Evolutionary conservation across 345 rosid species (phyloP).

Genomic region (Arabis alpina): DNA sequence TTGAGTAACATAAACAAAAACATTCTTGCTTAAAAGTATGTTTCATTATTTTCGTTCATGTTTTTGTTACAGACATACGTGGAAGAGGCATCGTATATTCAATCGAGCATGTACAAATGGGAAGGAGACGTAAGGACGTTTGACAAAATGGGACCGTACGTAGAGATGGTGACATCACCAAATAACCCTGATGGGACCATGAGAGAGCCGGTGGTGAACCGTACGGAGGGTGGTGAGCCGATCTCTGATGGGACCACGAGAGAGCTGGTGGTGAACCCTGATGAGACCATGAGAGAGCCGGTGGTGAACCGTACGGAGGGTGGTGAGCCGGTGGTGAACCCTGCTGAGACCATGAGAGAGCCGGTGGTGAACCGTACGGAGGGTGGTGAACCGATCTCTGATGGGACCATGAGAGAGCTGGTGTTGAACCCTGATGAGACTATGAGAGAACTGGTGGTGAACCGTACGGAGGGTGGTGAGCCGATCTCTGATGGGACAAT

Average conservation of each 20-base stretch:
- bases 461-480: too few species aligned
- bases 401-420: too few species aligned
- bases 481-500: too few species aligned
- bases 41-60: background rate
- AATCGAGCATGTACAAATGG: conserved; percentile 73
- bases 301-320: too few species aligned
- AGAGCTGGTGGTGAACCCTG: conserved; percentile 49
- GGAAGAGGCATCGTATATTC: conserved; percentile 55
- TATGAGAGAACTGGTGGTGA: too few species aligned
- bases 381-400: too few species aligned
- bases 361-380: too few species aligned
- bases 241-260: too few species aligned
- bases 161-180: conserved; percentile 77
- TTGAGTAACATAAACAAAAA: background rate
- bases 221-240: conserved; percentile 38
- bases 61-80: conserved; percentile 56
- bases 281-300: too few species aligned
- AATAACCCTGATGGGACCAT: conserved; percentile 83
- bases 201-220: conserved; percentile 66
- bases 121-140: conserved; percentile 70
- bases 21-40: background rate
- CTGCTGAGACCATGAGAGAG: too few species aligned
- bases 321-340: too few species aligned
- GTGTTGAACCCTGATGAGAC: too few species aligned
- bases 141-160: conserved; percentile 57